Conservation (phyloP, 352 stramenopile genomes). For the Pythium brachiatum region DNA sequence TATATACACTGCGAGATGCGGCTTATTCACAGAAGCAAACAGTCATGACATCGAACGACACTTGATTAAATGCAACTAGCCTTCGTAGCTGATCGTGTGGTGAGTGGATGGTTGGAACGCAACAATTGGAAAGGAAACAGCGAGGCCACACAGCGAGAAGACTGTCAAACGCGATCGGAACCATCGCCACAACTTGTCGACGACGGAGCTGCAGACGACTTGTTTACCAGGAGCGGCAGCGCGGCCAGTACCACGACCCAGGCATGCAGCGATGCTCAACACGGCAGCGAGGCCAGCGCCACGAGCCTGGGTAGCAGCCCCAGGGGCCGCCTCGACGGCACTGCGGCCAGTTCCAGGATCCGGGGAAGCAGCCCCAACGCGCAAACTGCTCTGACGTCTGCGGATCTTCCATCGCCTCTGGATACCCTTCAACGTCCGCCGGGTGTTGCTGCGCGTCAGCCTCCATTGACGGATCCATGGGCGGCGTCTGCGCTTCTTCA, state of each 20-base stretch:
- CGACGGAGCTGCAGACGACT: no score
- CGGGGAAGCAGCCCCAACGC: conserved; percentile 14
- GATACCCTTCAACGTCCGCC: background rate
- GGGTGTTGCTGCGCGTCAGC: background rate
- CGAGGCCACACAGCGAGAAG: background rate
- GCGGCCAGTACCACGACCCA: conserved; percentile 10
- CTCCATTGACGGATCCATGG: background rate
- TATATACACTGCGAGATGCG: no score
- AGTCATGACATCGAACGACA: background rate
- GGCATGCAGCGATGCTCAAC: conserved; percentile 7
- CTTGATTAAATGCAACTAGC: background rate
- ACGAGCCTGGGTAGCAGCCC: conserved; percentile 21
- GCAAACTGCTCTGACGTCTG: conserved; percentile 6
- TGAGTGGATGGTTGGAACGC: background rate
- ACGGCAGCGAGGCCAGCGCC: conserved; percentile 10
- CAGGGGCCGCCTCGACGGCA: conserved; percentile 20
- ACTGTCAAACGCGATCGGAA: background rate
- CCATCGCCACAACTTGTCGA: no score
- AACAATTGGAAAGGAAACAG: background rate
- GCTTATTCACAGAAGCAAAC: background rate
- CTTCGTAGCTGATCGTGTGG: background rate
- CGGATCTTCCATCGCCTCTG: background rate
- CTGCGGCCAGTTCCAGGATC: conserved; percentile 21
- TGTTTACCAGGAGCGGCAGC: conserved; percentile 14
- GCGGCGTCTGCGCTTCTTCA: conserved; percentile 1